Evolutionary conservation across 768 basidiomycete species (phyloP), one percentile per base, ranked within the genome.

Genomic region (Pleurotus citrinopileatus): DNA sequence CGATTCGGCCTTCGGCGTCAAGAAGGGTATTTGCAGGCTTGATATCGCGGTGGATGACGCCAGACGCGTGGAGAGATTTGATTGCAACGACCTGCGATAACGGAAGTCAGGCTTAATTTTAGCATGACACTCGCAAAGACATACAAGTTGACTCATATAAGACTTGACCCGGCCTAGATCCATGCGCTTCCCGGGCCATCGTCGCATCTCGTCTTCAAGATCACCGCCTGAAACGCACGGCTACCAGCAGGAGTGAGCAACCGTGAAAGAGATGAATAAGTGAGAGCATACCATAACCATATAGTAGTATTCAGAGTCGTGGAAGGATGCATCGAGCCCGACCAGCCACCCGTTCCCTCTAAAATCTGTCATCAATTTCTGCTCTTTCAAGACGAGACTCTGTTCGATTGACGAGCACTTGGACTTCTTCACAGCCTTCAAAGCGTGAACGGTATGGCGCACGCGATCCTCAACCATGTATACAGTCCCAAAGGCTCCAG

Each of bases 401-500:
- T 48, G 54, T 29, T 37, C 32, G 7, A 25, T 23, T 7, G 34
- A n/a, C n/a, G 46, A 55, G 13, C 46, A 42, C 23, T 38, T 34
- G 29, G 42, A 29, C 25, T 55, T 55, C 36, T 42, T 55, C 42
- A 55, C 42, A 12, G 48, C 42, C 36, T 55, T 55, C 23, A 55
- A 27, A 2, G 54, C 54, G 36, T 48, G 40, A 17, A 23, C 23
- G n/a, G 46, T 40, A n/a, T n/a, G 17, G 36, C 37, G 34, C 4
- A 55, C 54, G n/a, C 38, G 46, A n/a, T 55, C 54, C 37, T 48
- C 48, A 22, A 42, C 45, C 20, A 55, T 34, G 32, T 55, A 55
- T 1, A 55, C 54, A 19, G 23, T 9, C 1, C 54, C 54, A 25
- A 36, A 40, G 8, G 46, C 15, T 5, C 54, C 54, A 13, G 25